phyloP scores from a whole-genome alignment of 352 stramenopile species.

The Blastocystis sp. region DNA sequence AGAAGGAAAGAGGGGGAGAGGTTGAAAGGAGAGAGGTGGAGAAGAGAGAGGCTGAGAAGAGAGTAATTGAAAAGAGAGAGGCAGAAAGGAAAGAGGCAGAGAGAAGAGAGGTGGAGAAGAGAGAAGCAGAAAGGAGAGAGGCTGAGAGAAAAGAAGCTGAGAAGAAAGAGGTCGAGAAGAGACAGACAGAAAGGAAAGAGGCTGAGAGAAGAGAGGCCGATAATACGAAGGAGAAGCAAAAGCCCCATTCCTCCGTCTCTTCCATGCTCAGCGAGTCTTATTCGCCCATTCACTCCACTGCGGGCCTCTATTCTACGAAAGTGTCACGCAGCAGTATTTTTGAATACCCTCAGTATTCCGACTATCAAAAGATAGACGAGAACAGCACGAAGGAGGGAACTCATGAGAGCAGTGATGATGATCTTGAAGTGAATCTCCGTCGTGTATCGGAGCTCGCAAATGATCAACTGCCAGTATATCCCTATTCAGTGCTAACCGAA shows the following conservation, averaged over 20 bases:
- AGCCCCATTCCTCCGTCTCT: not conserved
- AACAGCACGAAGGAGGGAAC: not conserved
- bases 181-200: not conserved
- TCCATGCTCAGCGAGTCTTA: not conserved
- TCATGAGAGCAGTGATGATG: not conserved
- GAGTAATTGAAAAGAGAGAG: not conserved
- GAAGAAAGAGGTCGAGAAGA: not conserved
- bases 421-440: not conserved
- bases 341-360: conserved; percentile 29
- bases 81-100: not conserved
- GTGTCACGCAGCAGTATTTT: conserved; percentile 8
- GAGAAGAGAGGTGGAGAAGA: not conserved
- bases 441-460: not conserved
- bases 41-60: not conserved
- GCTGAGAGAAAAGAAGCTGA: not conserved
- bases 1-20: not conserved
- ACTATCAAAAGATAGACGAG: conserved; percentile 37
- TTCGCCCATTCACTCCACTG: not conserved
- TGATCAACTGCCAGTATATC: not conserved
- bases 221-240: not conserved
- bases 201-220: not conserved
- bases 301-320: not conserved
- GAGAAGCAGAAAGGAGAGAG: not conserved
- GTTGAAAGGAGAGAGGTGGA: not conserved
- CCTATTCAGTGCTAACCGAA: not conserved